Evolutionary conservation across 768 basidiomycete species (phyloP), one percentile per base, ranked within the genome.

Genomic region (Wakefieldia striispora): DNA sequence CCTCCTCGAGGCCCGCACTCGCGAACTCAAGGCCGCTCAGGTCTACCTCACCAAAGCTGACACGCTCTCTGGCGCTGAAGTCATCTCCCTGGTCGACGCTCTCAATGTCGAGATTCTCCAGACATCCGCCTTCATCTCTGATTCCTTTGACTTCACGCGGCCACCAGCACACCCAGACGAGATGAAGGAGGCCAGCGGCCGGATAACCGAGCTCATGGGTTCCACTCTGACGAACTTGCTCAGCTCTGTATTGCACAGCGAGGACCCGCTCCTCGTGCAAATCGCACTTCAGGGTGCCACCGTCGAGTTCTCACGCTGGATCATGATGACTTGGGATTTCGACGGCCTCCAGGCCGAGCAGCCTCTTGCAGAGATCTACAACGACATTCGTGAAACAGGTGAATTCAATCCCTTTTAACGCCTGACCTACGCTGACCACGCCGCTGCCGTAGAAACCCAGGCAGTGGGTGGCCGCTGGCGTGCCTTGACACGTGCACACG

Each of bases 401-500:
- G 45, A 45, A 66, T 43, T 8, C 10, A 29, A 20, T 21, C 16
- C n/a, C 12, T 36, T 29, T 24, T 29, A 2, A 6, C 12, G 9
- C 16, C 16, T 12, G 0, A 19, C 40, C 16, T 11, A 29, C 35
- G 0, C 54, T 61, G 10, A 63, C 43, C 17, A 12, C 43, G 20
- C 9, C 44, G 13, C n/a, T n/a, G n/a, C 19, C 6, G 9, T 45
- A 79, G 80, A 82, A 58, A 69, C 72, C 23, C 80, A 80, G 61
- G 70, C 75, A 1, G 72, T 78, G 24, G 74, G 80, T 14, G 81
- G 79, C 42, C 70, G 75, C 23, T 83, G 81, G 81, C 73, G 81
- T 49, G 74, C 80, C 21, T 52, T 83, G 54, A 82, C 81, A 23
- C 70, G 76, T 43, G 65, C 67, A 23, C 76, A 81, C 45, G 71